Base-by-base conservation (phyloP, 2,329 filamentous ascomycete genomes). In the Pseudocercospora macadamiae region DNA sequence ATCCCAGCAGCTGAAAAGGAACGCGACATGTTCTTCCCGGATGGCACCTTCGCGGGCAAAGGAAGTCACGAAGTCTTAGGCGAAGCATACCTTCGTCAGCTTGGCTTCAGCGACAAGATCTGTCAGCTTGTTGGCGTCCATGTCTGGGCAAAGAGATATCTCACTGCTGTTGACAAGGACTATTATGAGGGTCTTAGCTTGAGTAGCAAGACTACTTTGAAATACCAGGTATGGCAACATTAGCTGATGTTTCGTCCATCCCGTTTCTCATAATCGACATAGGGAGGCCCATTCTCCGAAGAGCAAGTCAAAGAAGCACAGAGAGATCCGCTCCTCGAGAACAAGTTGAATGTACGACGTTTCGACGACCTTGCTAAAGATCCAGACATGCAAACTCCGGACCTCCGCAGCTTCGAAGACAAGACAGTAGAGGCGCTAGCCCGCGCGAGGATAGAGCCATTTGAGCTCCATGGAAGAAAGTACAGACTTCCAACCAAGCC, bases 111-210 rank as follows among this genome's bases (percentile, higher is more conserved):
- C 28, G 66, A 73, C 18, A 70, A 66, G 30, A 73, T 77, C 1
- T 75, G 70, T 51, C 67, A 66, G 23, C 58, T 77, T 7, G 75
- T 77, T 1, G 71, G 68, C 3, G 74, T 74, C 28, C 75, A 76
- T 68, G 74, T 78, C 30, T 70, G 72, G 25, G 74, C 76, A 1
- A 77, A 77, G 61, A 72, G 75, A 21, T 77, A 76, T 55, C 69
- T 77, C 4, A 75, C 73, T 16, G 74, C 74, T 0, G 65, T 73
- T 12, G 64, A 76, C 45, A 47, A 55, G 10, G 59, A 53, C 1
- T 76, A 77, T 52, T 74, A 73, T 52, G 68, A 72, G 18, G 68
- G 70, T 1, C 61, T 76, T 9, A 75, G 74, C 6, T 65, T 66
- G 6, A 74, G 73, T 3, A 76, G 73, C 6, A 74, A 76, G 55